phyloP scores from a whole-genome alignment of 164 flowering plant species.

The Buxus sempervirens region DNA sequence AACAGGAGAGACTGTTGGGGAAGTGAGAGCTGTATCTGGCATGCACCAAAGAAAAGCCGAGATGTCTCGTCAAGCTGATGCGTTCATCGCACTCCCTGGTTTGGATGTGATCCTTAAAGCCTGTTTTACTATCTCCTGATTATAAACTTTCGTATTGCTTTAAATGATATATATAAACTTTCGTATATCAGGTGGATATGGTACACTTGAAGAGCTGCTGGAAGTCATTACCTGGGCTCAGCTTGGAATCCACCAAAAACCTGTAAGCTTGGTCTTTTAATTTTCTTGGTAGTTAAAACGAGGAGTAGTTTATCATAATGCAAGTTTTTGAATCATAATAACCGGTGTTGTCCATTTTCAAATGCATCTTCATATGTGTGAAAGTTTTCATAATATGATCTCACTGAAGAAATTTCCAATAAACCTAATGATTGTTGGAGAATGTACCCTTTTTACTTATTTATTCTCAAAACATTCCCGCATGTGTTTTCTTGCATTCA shows the following conservation, averaged over 20 bases:
- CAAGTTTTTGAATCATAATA: not conserved
- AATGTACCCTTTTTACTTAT: too few species aligned
- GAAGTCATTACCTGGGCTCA: conserved; percentile 97
- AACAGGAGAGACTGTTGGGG: conserved; percentile 83
- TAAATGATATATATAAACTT: too few species aligned
- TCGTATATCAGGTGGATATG: conserved; percentile 73
- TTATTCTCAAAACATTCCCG: too few species aligned
- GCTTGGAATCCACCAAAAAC: conserved; percentile 88
- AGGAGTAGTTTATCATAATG: too few species aligned
- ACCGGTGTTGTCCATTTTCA: too few species aligned
- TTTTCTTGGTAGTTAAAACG: not conserved
- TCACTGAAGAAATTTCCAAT: too few species aligned
- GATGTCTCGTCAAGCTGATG: conserved; percentile 94
- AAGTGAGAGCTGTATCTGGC: conserved; percentile 78
- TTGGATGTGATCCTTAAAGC: conserved; percentile 7
- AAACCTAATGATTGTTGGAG: too few species aligned
- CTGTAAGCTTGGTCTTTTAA: conserved; percentile 38
- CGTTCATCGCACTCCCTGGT: conserved; percentile 96
- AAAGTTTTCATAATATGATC: too few species aligned
- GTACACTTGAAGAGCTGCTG: conserved; percentile 86
- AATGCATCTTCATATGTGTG: too few species aligned
- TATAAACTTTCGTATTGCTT: not conserved
- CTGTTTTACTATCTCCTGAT: too few species aligned
- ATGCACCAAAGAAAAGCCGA: conserved; percentile 97
- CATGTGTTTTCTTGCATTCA: not conserved